Percentiles rank a stretch among this genome's conserved stretches.
Evolutionary conservation across 352 stramenopile species (phyloP).

Genomic region (Phytophthora aleatoria): DNA sequence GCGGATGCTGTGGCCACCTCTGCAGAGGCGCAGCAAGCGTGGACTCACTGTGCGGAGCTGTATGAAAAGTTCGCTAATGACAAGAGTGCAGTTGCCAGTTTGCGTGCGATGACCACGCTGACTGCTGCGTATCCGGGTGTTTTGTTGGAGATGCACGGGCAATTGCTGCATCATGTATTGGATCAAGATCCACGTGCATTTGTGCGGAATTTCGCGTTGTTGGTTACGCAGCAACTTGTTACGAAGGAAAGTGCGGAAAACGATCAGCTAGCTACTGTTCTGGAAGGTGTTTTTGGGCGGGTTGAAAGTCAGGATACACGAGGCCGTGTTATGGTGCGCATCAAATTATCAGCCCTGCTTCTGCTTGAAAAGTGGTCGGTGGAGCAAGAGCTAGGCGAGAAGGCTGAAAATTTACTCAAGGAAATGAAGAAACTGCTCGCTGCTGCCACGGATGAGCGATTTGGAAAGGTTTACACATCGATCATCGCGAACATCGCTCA

Average conservation of each 20-base stretch:
- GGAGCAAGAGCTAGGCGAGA: slow-evolving; percentile 21
- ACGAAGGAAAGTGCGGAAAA: slow-evolving; percentile 4
- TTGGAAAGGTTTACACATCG: slow-evolving; percentile 29
- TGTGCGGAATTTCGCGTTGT: slow-evolving; percentile 40
- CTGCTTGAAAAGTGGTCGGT: slow-evolving; percentile 36
- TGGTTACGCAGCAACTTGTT: slow-evolving; percentile 40
- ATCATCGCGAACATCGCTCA: slow-evolving; percentile 32
- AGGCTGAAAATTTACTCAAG: slow-evolving; percentile 18
- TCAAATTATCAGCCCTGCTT: slow-evolving; percentile 41
- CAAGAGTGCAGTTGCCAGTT: slow-evolving; percentile 33
- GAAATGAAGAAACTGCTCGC: slow-evolving; percentile 19
- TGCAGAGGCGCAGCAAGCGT: slow-evolving; percentile 41
- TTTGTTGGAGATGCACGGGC: slow-evolving; percentile 33
- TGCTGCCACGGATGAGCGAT: slow-evolving; percentile 26
- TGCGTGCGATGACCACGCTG: slow-evolving; percentile 43
- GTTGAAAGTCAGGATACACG: background rate
- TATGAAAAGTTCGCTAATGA: slow-evolving; percentile 47
- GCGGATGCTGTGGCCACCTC: slow-evolving; percentile 23
- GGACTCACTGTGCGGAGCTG: slow-evolving; percentile 44
- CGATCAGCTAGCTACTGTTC: slow-evolving; percentile 9
- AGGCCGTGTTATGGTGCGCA: slow-evolving; percentile 11
- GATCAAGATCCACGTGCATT: slow-evolving; percentile 34
- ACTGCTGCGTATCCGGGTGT: slow-evolving; percentile 18
- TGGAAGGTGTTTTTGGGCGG: slow-evolving; percentile 36
- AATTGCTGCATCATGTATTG: slow-evolving; percentile 40